Base-by-base conservation (phyloP, 83 land plant species). In the Isoetes engelmannii region DNA sequence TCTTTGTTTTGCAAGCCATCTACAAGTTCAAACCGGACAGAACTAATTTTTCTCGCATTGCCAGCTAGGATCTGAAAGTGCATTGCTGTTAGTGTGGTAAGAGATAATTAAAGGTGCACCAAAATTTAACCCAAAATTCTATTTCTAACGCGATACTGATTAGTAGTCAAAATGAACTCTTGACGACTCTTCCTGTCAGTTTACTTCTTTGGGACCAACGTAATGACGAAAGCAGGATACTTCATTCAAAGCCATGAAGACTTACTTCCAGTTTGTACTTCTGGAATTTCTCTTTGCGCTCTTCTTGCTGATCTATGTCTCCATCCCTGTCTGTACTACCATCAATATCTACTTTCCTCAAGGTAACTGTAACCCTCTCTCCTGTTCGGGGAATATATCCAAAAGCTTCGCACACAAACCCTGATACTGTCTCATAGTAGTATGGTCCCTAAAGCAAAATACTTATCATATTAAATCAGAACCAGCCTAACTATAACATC, bases 371-470 rank as follows among this genome's bases (percentile, higher is more conserved):
- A 48, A 79, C 83, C 61, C 79, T 86, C 73, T 85, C 90, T 47
- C 93, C 97, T 17, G 87, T 86, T 58, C 88, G 82, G 41, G 97
- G 97, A 73, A 92, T 92, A 61, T 84, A 92, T 37, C 97, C 93
- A 83, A 92, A 92, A 54, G 89, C 84, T 64, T 89, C 93, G 69
- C 97, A 92, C 5, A 92, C 73, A 70, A 93, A 93, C 53, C 98
- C 98, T 74, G 98, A 90, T 9, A 93, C 98, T 45, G 98, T 93
- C 69, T 93, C 98, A 77, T 87, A 93, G 44, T 90, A 89, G 81
- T 84, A 72, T 13, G 83, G 89, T 67, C 81, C 92, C 98, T 93
- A 82, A 61, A 73, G 42, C 10, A 59, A 18, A 59, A 12, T 37
- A 59, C 19, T 8, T 3, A 59, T 18, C 17, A 12, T 0, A 51